These are phyloP conservation scores for Globisporangium rhizosaccharum DNA, from an alignment of 352 stramenopile species.

Conservation along the genomic window DNA sequence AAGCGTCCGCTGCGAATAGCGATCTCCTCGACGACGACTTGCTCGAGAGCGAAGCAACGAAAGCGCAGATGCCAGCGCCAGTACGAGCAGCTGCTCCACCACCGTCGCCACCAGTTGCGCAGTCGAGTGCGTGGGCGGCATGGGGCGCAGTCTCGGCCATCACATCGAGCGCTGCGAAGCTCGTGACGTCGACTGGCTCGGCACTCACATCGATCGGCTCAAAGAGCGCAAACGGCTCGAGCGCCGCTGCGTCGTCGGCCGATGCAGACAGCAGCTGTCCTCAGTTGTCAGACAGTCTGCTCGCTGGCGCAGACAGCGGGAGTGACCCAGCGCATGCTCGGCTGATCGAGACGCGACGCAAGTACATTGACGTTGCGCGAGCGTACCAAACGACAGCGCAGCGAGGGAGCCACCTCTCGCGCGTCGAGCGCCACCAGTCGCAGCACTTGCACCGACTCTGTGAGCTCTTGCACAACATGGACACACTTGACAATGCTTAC, in stretches of 20 bases:
- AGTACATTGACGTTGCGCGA: conserved; percentile 62
- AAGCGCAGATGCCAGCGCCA: neutral
- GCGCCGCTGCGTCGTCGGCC: conserved; percentile 5
- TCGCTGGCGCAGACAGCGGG: conserved; percentile 7
- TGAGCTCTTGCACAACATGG: conserved; percentile 69
- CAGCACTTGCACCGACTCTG: conserved; percentile 67
- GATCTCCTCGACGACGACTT: conserved; percentile 37
- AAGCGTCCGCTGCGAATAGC: conserved; percentile 36
- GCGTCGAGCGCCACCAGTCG: conserved; percentile 51
- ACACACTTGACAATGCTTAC: conserved; percentile 54
- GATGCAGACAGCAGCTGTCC: conserved; percentile 12
- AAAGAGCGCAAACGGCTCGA: conserved; percentile 22
- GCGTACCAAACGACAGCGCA: conserved; percentile 53
- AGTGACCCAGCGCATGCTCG: conserved; percentile 15
- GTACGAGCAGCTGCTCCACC: conserved; percentile 12
- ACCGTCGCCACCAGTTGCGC: conserved; percentile 10
- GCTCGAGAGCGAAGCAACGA: neutral
- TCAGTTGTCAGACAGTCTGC: conserved; percentile 60
- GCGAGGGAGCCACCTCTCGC: conserved; percentile 62
- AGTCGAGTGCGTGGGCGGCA: conserved; percentile 44
- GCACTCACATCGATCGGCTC: conserved; percentile 38
- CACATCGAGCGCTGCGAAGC: conserved; percentile 68
- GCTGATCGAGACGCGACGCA: conserved; percentile 42
- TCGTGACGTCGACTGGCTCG: conserved; percentile 65
- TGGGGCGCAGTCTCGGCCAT: conserved; percentile 71